Percentiles rank a stretch among this genome's conserved stretches.
Evolutionary conservation across 108 stramenopile species (phyloP).

Genomic region (Licmophora abbreviata): DNA sequence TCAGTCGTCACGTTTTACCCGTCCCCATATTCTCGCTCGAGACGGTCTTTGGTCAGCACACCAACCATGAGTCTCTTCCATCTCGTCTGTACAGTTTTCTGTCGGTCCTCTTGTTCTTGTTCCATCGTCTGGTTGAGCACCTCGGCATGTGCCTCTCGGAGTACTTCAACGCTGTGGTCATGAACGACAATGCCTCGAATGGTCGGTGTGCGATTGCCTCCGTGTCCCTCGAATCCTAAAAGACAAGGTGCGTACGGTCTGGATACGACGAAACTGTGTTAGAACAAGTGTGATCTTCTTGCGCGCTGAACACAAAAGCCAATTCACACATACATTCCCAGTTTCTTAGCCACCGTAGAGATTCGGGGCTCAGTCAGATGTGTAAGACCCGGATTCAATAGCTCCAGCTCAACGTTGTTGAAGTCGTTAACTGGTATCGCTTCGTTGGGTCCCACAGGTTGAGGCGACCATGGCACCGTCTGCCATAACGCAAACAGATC

Average conservation of each 20-base stretch:
- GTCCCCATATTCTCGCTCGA: slow-evolving; percentile 71
- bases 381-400: slow-evolving; percentile 79
- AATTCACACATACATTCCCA: slow-evolving; percentile 29
- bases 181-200: slow-evolving; percentile 83
- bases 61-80: slow-evolving; percentile 78
- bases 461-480: slow-evolving; percentile 60
- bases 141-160: slow-evolving; percentile 68
- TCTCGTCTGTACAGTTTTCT: slow-evolving; percentile 27
- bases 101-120: slow-evolving; percentile 36
- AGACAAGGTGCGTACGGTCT: slow-evolving; percentile 80
- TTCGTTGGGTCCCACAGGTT: slow-evolving; percentile 54
- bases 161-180: slow-evolving; percentile 58
- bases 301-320: background rate
- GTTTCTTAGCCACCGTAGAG: slow-evolving; percentile 56
- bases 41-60: slow-evolving; percentile 56
- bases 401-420: slow-evolving; percentile 69
- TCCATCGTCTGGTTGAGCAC: slow-evolving; percentile 46
- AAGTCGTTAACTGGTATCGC: slow-evolving; percentile 70
- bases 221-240: slow-evolving; percentile 77
- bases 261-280: no score
- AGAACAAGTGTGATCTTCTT: no score
- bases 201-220: slow-evolving; percentile 64
- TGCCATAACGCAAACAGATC: slow-evolving; percentile 77
- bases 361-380: slow-evolving; percentile 55
- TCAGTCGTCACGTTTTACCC: no score